phyloP scores from a whole-genome alignment of 352 stramenopile genomes.

The Globisporangium parvum region DNA sequence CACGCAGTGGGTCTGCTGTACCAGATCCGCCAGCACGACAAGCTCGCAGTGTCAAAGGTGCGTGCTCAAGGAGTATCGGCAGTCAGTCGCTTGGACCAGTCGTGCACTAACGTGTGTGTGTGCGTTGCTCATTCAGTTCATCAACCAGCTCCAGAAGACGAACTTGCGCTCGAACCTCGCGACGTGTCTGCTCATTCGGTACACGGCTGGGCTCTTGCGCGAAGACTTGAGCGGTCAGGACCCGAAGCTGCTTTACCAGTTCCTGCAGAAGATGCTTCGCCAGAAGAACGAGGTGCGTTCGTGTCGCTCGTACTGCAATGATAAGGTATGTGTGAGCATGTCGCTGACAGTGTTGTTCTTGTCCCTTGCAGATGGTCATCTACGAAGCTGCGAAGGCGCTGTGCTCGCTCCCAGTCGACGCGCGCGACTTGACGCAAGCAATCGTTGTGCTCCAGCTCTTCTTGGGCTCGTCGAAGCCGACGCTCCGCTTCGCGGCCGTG shows the following conservation, averaged over 20 bases:
- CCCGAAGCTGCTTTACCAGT: constrained; percentile 76
- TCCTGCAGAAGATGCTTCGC: constrained; percentile 94
- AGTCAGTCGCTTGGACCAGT: no score
- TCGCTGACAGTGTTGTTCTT: neutral
- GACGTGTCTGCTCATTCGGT: constrained; percentile 96
- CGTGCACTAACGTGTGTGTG: neutral
- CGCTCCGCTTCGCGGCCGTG: constrained; percentile 95
- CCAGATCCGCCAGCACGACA: constrained; percentile 98
- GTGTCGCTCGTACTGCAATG: neutral
- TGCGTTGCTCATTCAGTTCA: constrained; percentile 28
- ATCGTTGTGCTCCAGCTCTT: constrained; percentile 97
- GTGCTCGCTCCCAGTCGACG: constrained; percentile 94
- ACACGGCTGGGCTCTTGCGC: constrained; percentile 89
- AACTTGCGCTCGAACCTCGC: constrained; percentile 93
- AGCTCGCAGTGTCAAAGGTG: constrained; percentile 96
- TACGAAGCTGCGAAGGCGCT: constrained; percentile 97
- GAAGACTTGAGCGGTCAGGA: constrained; percentile 85
- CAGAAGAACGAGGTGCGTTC: constrained; percentile 91
- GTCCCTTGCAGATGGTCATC: constrained; percentile 93
- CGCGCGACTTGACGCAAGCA: constrained; percentile 93
- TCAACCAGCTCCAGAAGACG: constrained; percentile 90
- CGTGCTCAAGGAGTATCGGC: neutral
- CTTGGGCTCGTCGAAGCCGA: constrained; percentile 92
- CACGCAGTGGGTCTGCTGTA: constrained; percentile 98
- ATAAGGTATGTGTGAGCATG: neutral